These are phyloP conservation scores for Umbellularia californica DNA, from an alignment of 164 flowering plant species.

Conservation along the genomic window DNA sequence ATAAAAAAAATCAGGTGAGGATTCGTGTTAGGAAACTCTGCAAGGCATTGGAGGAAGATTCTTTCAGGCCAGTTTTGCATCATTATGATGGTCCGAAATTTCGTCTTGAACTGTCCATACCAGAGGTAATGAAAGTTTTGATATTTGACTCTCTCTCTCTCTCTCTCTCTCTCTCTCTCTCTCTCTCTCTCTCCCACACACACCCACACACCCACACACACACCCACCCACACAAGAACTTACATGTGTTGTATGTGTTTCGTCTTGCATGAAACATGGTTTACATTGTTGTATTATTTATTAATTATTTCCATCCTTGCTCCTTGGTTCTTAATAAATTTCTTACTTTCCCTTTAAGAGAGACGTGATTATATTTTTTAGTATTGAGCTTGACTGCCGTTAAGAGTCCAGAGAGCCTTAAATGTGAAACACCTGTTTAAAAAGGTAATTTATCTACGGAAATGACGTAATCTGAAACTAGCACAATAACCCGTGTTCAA, in stretches of 20 bases:
- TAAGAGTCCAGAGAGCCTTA: no score
- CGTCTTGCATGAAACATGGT: neutral
- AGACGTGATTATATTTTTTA: no score
- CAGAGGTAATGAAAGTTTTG: slow-evolving; percentile 51
- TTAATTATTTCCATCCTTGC: neutral
- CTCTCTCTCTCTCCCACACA: no score
- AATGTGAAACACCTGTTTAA: no score
- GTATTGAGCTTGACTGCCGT: no score
- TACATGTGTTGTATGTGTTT: neutral
- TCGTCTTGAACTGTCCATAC: slow-evolving; percentile 82
- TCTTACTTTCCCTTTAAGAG: no score
- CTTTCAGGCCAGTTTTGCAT: slow-evolving; percentile 62
- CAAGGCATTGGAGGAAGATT: slow-evolving; percentile 75
- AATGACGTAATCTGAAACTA: no score
- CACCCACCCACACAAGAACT: no score
- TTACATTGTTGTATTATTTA: neutral
- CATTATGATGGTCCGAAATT: slow-evolving; percentile 78
- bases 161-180: neutral
- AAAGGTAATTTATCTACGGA: no score
- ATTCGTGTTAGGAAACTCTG: slow-evolving; percentile 66
- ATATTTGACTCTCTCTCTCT: neutral
- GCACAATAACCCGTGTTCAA: no score
- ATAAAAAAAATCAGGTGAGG: slow-evolving; percentile 44
- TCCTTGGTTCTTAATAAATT: neutral
- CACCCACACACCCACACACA: no score